Conservation (phyloP, 345 rosid species). For the Aethionema arabicum region DNA sequence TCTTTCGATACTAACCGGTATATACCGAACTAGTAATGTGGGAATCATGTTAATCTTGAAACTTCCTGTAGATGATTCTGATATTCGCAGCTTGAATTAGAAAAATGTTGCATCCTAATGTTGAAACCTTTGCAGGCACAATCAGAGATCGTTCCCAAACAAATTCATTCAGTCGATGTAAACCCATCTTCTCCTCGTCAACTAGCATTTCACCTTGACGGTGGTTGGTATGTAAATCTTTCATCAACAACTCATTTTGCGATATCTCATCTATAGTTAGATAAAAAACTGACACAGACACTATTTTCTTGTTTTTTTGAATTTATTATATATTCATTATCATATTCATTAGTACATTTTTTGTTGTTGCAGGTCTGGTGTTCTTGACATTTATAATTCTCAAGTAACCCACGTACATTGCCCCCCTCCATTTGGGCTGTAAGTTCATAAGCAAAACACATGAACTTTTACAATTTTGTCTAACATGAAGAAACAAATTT, state of each 20-base stretch:
- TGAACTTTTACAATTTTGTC: background rate
- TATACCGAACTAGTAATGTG: conserved; percentile 1
- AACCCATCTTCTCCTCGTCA: conserved; percentile 80
- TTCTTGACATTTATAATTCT: conserved; percentile 59
- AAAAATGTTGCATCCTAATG: background rate
- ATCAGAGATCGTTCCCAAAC: conserved; percentile 70
- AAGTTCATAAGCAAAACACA: conserved; percentile 44
- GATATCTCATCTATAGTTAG: no score
- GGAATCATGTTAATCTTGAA: conserved; percentile 3
- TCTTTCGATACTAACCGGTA: background rate
- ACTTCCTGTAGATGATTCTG: conserved; percentile 11
- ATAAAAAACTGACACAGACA: background rate
- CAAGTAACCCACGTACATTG: conserved; percentile 89
- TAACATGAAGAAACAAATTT: background rate
- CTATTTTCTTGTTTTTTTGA: conserved; percentile 6
- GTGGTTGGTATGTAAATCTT: conserved; percentile 74
- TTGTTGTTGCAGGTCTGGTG: conserved; percentile 80
- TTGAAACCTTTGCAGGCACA: conserved; percentile 61
- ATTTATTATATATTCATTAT: background rate
- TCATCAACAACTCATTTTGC: conserved; percentile 13
- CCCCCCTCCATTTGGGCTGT: conserved; percentile 98
- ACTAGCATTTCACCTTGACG: conserved; percentile 89
- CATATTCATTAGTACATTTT: conserved; percentile 18
- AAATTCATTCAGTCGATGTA: conserved; percentile 77
- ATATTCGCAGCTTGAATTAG: conserved; percentile 5